Evolutionary conservation across 768 basidiomycete species (phyloP).

Genomic region (Russula sp.): DNA sequence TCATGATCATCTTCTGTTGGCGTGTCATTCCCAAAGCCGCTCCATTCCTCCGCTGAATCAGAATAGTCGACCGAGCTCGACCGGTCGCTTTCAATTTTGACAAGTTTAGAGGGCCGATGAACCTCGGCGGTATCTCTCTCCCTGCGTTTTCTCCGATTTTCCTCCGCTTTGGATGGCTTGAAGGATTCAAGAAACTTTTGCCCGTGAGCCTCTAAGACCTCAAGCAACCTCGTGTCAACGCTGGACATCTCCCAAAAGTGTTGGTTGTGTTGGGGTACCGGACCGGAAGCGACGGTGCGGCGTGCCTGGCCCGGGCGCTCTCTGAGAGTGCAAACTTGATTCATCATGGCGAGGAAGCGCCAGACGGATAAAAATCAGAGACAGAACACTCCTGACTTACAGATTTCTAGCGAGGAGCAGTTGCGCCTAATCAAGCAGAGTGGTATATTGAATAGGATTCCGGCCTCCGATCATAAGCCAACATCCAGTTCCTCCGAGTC

Average conservation of each 20-base stretch:
- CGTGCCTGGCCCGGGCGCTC: no score
- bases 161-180: conserved; percentile 23
- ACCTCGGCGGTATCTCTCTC: not conserved
- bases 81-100: not conserved
- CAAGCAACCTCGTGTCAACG: conserved; percentile 32
- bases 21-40: conserved; percentile 27
- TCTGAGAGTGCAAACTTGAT: not conserved
- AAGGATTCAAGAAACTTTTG: conserved; percentile 41
- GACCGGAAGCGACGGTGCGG: not conserved
- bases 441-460: conserved; percentile 37
- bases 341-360: conserved; percentile 9
- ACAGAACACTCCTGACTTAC: not conserved
- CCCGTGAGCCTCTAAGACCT: conserved; percentile 39
- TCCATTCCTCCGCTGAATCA: conserved; percentile 36
- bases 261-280: not conserved
- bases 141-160: conserved; percentile 19
- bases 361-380: not conserved
- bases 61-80: not conserved
- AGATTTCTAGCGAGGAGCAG: conserved; percentile 20
- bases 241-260: not conserved
- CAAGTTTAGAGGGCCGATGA: not conserved
- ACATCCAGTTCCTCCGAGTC: not conserved
- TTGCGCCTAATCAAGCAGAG: conserved; percentile 16
- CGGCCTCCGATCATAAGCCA: conserved; percentile 3
- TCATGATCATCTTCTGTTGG: conserved; percentile 16